Base-by-base conservation (phyloP, 805 yeast genomes). In the Candida incommunis region DNA sequence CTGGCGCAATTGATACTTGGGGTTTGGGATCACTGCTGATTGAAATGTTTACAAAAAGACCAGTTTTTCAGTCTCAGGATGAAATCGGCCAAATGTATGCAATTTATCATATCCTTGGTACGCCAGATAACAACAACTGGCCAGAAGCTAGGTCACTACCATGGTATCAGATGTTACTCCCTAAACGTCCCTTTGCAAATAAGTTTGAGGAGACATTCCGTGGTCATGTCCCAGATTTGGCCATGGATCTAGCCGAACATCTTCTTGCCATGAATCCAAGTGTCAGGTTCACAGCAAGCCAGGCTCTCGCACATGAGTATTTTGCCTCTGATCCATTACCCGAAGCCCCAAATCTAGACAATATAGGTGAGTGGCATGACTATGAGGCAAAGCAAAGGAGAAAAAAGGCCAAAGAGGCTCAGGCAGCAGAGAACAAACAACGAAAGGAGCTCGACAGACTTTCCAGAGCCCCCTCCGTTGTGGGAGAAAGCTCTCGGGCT, bases 1-100 rank as follows among this genome's bases (percentile, higher is more conserved):
- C 88, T 0, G 66, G 86, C 35, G 95, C 84, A 54, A 92, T 92
- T 7, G 98, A 92, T 58, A 78, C 86, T 52, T 92, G 98, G 98
- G 96, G 97, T 0, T 79, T 86, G 49, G 98, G 98, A 2, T 92
- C 97, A 65, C 67, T 92, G 22, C 66, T 92, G 48, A 72, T 86
- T 23, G 97, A 92, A 60, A 61, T 92, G 31, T 86, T 84, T 56
- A 74, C 80, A 1, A 74, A 78, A 51, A 64, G 65, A 25, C 94
- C 97, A 0, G 67, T 81, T 1, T 92, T 92, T 60, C 94, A 81
- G 60, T 97, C 96, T 1, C 70, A 72, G 21, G 94, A 92, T 61
- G 98, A 92, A 57, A 71, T 92, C 34, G 80, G 83, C 43, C 96
- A 90, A 60, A 60, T 92, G 23, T 70, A 74, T 52, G 75, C 80